Evolutionary conservation across 148 eudicot species (phyloP).

Genomic region (Polygonum aviculare): DNA sequence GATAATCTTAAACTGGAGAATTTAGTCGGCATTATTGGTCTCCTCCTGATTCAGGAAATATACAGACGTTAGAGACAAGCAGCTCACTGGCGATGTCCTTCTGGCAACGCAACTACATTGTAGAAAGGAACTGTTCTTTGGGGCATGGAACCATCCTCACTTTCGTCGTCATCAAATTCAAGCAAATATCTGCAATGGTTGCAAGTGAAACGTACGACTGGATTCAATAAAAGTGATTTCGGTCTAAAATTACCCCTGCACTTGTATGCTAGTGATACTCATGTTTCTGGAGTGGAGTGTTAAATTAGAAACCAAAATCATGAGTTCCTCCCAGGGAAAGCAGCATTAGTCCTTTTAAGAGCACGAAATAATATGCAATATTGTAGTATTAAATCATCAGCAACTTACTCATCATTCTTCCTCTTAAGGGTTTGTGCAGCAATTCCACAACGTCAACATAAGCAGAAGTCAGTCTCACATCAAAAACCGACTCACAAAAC

Average conservation of each 20-base stretch:
- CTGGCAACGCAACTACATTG: slow-evolving; percentile 80
- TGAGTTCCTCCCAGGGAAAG: not conserved
- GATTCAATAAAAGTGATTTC: not conserved
- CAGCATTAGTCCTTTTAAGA: not conserved
- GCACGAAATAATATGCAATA: not conserved
- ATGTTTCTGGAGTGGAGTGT: not conserved
- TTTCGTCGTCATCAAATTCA: slow-evolving; percentile 91
- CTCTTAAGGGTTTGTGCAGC: slow-evolving; percentile 41
- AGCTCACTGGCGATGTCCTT: slow-evolving; percentile 75
- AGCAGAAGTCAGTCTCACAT: slow-evolving; percentile 17
- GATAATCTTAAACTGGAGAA: not conserved
- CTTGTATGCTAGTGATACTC: not conserved
- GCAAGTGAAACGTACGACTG: not conserved
- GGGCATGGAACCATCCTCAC: slow-evolving; percentile 93
- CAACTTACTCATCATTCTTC: slow-evolving; percentile 90
- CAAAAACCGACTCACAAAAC: not conserved
- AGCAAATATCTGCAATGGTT: slow-evolving; percentile 51
- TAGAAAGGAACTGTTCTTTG: slow-evolving; percentile 72
- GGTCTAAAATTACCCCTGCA: not conserved
- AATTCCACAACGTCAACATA: slow-evolving; percentile 11
- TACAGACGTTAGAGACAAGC: too few species aligned
- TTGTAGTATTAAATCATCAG: not conserved
- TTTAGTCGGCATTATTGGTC: not conserved
- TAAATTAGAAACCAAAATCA: not conserved
- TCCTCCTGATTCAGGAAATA: not conserved